Conservation (phyloP, 257 asterid genomes). For the Solanum pimpinellifolium region DNA sequence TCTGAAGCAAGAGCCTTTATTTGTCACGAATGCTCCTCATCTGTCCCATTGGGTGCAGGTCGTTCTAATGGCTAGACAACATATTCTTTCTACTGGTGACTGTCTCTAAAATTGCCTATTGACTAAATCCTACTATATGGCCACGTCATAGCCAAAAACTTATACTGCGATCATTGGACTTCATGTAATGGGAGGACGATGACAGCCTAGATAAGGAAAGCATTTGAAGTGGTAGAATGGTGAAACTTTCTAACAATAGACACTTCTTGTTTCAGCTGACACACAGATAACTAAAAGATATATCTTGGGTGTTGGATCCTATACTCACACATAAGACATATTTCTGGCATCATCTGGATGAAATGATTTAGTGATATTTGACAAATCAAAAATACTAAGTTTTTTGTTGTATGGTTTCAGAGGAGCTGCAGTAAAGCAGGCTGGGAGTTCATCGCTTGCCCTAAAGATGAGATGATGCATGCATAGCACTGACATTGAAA, state of each 20-base stretch:
- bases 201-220: neutral
- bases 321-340: neutral
- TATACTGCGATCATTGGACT: neutral
- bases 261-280: neutral
- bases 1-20: neutral
- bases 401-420: neutral
- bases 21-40: neutral
- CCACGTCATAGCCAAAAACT: neutral
- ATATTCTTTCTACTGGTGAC: neutral
- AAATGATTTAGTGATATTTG: neutral
- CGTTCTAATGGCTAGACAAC: neutral
- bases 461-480: neutral
- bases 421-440: neutral
- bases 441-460: neutral
- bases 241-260: neutral
- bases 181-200: neutral
- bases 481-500: neutral
- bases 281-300: neutral
- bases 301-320: neutral
- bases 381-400: neutral
- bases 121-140: neutral
- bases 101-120: neutral
- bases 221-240: neutral
- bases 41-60: neutral
- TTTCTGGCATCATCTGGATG: neutral